Percentiles rank a stretch among this genome's conserved stretches.
Evolutionary conservation across 352 stramenopile species (phyloP).

Genomic region (Globisporangium cystogenes): DNA sequence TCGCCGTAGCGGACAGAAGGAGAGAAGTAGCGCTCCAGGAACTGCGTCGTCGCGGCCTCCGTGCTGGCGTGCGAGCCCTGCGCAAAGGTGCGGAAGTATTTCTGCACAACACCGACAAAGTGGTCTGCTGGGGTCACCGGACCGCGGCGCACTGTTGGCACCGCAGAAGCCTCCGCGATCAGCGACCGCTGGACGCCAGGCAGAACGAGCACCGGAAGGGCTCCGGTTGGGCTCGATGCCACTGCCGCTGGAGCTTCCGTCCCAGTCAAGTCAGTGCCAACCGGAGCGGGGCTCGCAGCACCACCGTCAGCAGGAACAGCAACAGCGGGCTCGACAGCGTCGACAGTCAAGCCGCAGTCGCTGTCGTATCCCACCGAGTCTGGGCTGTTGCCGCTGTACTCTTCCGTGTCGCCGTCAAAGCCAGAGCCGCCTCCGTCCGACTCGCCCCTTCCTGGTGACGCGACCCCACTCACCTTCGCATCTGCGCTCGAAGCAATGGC

Average conservation of each 20-base stretch:
- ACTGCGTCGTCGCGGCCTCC: not conserved
- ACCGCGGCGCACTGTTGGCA: not conserved
- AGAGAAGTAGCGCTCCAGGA: slow-evolving; percentile 8
- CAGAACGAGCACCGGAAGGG: not conserved
- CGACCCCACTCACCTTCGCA: not conserved
- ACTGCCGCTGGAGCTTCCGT: not conserved
- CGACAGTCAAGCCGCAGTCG: not conserved
- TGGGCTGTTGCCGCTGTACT: not conserved
- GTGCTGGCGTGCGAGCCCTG: slow-evolving; percentile 4
- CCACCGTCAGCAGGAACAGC: not conserved
- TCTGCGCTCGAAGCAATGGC: not conserved
- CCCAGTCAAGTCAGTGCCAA: not conserved
- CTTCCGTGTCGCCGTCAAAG: slow-evolving; percentile 8
- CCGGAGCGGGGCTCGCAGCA: not conserved
- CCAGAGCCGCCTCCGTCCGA: slow-evolving; percentile 1
- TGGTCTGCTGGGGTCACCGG: slow-evolving; percentile 11
- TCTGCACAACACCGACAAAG: slow-evolving; percentile 7
- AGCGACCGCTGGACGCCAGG: not conserved
- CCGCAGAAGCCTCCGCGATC: too few species aligned
- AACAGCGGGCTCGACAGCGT: not conserved
- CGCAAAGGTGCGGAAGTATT: slow-evolving; percentile 9
- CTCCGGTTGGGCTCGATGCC: not conserved
- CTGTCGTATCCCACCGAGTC: not conserved
- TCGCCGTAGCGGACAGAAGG: slow-evolving; percentile 6
- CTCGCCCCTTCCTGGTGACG: not conserved